Evolutionary conservation across 345 rosid species (phyloP).

Genomic region (Pseudoturritis turrita): DNA sequence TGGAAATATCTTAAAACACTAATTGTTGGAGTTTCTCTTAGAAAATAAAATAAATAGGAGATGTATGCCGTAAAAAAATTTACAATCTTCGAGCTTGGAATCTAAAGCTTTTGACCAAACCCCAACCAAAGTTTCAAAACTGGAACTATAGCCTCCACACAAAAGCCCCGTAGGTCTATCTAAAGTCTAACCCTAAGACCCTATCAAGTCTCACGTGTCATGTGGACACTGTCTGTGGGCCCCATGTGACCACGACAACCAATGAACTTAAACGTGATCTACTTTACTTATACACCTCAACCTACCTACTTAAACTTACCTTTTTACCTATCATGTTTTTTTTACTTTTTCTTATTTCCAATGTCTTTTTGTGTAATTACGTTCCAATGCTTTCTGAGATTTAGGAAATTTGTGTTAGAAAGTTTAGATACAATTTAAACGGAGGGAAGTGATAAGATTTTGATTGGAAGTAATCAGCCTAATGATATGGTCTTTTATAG

Average conservation of each 20-base stretch:
- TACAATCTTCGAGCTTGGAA: neutral
- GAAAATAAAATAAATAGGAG: too few species aligned
- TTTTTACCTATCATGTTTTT: neutral
- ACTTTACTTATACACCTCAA: neutral
- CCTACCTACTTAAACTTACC: neutral
- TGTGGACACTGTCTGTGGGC: neutral
- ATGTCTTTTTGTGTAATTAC: neutral
- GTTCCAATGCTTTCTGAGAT: neutral
- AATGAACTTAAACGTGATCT: conserved; percentile 17
- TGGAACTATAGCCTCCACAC: neutral
- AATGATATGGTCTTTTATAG: too few species aligned
- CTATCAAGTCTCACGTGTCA: conserved; percentile 10
- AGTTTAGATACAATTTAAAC: neutral
- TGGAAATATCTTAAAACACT: too few species aligned
- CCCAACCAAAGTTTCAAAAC: neutral
- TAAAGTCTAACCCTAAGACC: neutral
- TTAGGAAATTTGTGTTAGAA: neutral
- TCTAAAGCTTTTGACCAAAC: neutral
- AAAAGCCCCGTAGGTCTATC: neutral
- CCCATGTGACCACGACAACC: conserved; percentile 9
- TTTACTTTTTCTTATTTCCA: neutral
- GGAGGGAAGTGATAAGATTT: neutral
- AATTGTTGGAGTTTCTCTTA: too few species aligned
- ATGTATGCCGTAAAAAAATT: neutral
- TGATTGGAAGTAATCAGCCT: neutral